Conservation (phyloP, 2,329 filamentous ascomycete species). For the Coniochaeta hoffmannii region DNA sequence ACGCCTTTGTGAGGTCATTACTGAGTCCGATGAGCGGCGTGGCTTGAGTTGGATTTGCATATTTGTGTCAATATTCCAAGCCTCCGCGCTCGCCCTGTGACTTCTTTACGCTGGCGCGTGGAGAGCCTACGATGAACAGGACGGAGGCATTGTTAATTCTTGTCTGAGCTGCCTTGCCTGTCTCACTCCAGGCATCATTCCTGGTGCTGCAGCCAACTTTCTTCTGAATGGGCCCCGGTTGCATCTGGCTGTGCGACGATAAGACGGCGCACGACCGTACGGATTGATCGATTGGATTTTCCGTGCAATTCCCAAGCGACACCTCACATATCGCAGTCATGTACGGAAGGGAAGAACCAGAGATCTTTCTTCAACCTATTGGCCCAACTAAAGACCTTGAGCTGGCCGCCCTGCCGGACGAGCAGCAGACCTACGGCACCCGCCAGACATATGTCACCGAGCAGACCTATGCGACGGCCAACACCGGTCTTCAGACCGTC, state of each 20-base stretch:
- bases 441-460: slow-evolving; percentile 4
- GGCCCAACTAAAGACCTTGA: slow-evolving; percentile 14
- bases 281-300: background rate
- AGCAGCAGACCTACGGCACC: slow-evolving; percentile 10
- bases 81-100: background rate
- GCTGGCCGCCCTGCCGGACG: slow-evolving; percentile 8
- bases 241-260: background rate
- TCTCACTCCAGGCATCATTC: background rate
- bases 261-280: background rate
- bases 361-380: slow-evolving; percentile 20
- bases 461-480: slow-evolving; percentile 8
- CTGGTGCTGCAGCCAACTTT: background rate
- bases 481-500: slow-evolving; percentile 11
- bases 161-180: background rate
- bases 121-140: background rate
- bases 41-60: background rate
- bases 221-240: no score
- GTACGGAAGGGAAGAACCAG: slow-evolving; percentile 14
- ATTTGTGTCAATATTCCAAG: background rate
- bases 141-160: background rate
- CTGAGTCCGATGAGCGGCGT: background rate
- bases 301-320: background rate
- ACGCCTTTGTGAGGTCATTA: background rate
- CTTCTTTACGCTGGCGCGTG: background rate
- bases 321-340: slow-evolving; percentile 6